Evolutionary conservation across 108 stramenopile species (phyloP).

Genomic region (Aurantiochytrium sp.): DNA sequence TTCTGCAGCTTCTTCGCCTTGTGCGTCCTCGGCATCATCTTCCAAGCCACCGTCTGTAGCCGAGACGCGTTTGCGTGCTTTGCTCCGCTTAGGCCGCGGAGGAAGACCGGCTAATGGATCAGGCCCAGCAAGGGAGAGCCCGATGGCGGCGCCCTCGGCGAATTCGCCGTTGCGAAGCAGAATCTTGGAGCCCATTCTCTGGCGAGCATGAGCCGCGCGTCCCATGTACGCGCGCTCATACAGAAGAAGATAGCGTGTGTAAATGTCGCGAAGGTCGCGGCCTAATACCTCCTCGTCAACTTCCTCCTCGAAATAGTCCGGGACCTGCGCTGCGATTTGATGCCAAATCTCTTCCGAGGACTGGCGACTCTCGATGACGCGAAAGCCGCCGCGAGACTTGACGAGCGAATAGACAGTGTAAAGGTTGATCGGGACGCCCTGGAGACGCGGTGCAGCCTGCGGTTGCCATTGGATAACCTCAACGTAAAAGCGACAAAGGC

Average conservation of each 20-base stretch:
- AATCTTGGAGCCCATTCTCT: background rate
- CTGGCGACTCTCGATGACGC: background rate
- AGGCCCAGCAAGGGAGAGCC: background rate
- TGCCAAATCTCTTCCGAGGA: background rate
- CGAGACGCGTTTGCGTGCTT: background rate
- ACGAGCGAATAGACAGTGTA: constrained; percentile 9
- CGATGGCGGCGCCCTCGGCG: background rate
- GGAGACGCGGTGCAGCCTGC: background rate
- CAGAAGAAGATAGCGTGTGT: background rate
- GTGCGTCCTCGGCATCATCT: background rate
- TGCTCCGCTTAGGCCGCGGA: background rate
- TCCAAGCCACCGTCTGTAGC: background rate
- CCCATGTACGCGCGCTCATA: background rate
- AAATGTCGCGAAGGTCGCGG: background rate
- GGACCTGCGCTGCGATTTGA: background rate
- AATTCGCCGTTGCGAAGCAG: background rate
- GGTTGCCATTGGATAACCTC: background rate
- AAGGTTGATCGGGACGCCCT: background rate
- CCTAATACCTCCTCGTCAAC: background rate
- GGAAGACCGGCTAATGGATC: background rate
- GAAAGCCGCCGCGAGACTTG: background rate
- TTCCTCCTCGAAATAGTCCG: background rate
- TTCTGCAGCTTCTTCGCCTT: background rate
- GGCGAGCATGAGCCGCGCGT: background rate
- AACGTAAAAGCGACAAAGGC: background rate